Evolutionary conservation across 306 rosid species (phyloP).

Genomic region (Vigna nakashimae): DNA sequence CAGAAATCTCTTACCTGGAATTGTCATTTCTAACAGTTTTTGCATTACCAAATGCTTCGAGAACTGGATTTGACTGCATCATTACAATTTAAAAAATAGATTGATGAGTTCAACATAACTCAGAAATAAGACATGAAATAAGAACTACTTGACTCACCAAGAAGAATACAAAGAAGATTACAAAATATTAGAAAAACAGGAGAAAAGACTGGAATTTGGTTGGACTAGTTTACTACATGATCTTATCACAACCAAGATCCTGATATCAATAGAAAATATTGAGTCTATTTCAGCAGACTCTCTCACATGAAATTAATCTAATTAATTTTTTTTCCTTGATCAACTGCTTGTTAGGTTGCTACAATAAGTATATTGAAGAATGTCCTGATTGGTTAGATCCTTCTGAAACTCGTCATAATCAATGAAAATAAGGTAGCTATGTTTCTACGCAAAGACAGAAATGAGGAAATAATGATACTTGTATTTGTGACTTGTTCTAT

Average conservation of each 20-base stretch:
- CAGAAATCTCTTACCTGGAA: constrained; percentile 73
- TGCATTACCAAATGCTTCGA: constrained; percentile 96
- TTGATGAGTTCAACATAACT: constrained; percentile 23
- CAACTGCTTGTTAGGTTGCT: constrained; percentile 27
- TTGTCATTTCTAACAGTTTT: constrained; percentile 90
- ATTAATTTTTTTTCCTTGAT: constrained; percentile 18
- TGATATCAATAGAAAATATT: neutral
- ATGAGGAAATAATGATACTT: neutral
- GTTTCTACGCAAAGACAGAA: neutral
- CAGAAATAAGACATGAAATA: constrained; percentile 21
- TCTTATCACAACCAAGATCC: constrained; percentile 27
- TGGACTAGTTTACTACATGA: constrained; percentile 28
- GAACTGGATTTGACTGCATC: constrained; percentile 96
- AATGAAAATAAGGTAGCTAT: neutral
- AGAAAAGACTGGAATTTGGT: constrained; percentile 20
- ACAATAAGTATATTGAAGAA: constrained; percentile 27
- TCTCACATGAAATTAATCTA: constrained; percentile 29
- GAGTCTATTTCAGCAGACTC: constrained; percentile 9
- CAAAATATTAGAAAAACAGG: constrained; percentile 7
- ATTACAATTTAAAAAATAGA: constrained; percentile 37
- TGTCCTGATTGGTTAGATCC: constrained; percentile 28
- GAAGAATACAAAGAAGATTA: constrained; percentile 16
- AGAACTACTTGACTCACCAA: constrained; percentile 22
- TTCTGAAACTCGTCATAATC: neutral
- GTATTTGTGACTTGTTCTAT: neutral